Base-by-base conservation (phyloP, 2,329 filamentous ascomycete genomes). In the Pleoardoris graminearum region DNA sequence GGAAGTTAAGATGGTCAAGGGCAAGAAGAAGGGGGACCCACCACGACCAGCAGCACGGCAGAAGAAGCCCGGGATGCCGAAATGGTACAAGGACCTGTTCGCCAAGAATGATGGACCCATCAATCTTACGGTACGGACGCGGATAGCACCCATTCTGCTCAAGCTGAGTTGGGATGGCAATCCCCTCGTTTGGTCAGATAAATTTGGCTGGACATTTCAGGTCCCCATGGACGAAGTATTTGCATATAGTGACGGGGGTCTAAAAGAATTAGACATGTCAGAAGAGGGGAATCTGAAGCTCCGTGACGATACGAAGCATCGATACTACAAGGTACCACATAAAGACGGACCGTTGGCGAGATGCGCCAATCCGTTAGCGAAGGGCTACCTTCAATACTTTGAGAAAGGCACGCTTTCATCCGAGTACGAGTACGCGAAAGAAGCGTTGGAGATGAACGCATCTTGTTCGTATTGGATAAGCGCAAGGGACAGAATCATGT, bases 401-500 rank as follows among this genome's bases (percentile, higher is more conserved):
- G 94, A 99, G 65, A 89, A 89, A 30, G 93, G 91, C 0, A 90
- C 83, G 0, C 77, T 99, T 3, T 90, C 90, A 0, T 97, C 93
- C 0, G 88, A 96, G 71, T 97, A 88, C 65, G 72, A 85, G 0
- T 93, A 97, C 65, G 94, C 94, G 0, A 97, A 95, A 68, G 91
- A 96, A 71, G 94, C 95, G 0, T 78, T 99, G 37, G 89, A 97
- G 63, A 99, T 99, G 94, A 99, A 99, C 64, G 91, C 94, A 0
- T 96, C 91, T 0, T 99, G 95, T 70, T 97, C 93, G 0, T 99
- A 99, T 74, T 99, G 95, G 94, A 97, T 99, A 63, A 96, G 91
- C 66, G 92, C 94, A 14, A 84, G 94, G 56, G 91, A 96, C 67
- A 82, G 94, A 44, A 99, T 99, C 74, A 93, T 79, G 81, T 89